Percentiles rank a stretch among this genome's conserved stretches.
These are phyloP conservation scores for Amniculicola lignicola DNA, from an alignment of 495 filamentous ascomycete genomes.

Conservation along the genomic window DNA sequence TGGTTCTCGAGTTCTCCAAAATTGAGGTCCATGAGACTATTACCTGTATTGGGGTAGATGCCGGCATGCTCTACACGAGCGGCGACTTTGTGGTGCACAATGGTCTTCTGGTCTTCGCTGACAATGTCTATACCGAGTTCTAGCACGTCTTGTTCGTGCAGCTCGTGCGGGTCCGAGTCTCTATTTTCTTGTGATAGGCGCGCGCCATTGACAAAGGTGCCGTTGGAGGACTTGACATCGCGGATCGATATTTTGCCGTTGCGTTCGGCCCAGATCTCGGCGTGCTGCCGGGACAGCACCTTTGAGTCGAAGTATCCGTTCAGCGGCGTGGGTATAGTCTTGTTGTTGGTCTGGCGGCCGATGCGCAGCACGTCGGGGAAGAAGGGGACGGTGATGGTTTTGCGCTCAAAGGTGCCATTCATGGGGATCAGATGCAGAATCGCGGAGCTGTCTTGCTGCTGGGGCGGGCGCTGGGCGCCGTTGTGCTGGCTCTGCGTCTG, in stretches of 20 bases:
- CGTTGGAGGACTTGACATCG: conserved; percentile 97
- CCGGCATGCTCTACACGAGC: conserved; percentile 95
- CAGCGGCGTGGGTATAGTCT: conserved; percentile 80
- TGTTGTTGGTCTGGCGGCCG: conserved; percentile 93
- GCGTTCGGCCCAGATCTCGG: conserved; percentile 90
- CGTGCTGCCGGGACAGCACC: conserved; percentile 92
- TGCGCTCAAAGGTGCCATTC: conserved; percentile 94
- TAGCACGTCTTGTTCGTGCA: conserved; percentile 81
- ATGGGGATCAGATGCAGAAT: conserved; percentile 79
- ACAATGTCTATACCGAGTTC: conserved; percentile 98
- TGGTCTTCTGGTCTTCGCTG: conserved; percentile 94
- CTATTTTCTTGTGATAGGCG: conserved; percentile 87
- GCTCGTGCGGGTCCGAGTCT: conserved; percentile 90
- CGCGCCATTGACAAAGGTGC: conserved; percentile 94
- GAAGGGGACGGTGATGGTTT: conserved; percentile 88
- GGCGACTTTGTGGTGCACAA: conserved; percentile 96
- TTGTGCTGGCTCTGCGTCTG: conserved; percentile 59
- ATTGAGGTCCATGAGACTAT: conserved; percentile 78
- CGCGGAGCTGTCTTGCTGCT: conserved; percentile 60
- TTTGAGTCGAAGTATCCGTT: conserved; percentile 99
- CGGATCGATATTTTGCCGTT: conserved; percentile 91
- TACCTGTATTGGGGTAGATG: conserved; percentile 56
- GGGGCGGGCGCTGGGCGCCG: conserved; percentile 58
- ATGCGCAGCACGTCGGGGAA: conserved; percentile 86
- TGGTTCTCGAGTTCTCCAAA: conserved; percentile 80